Evolutionary conservation across 352 stramenopile genomes (phyloP).

Genomic region (Phytopythium cucurbitacearum): DNA sequence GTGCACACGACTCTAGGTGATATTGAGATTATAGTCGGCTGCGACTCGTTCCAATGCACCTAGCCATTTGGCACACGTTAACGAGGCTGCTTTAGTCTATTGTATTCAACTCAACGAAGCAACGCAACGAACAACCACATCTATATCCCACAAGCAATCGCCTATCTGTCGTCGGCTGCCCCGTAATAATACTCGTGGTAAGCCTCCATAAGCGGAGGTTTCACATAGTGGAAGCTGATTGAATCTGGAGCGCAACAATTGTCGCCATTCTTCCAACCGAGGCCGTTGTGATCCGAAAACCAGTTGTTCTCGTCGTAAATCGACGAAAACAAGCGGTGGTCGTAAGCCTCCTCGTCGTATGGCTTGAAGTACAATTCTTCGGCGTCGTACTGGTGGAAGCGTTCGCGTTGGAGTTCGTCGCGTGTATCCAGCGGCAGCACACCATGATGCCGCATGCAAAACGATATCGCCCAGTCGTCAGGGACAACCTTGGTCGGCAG

Average conservation of each 20-base stretch:
- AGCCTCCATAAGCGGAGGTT: conserved; percentile 77
- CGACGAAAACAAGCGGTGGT: conserved; percentile 66
- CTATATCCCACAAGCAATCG: no score
- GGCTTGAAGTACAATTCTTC: conserved; percentile 59
- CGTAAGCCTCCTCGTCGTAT: conserved; percentile 66
- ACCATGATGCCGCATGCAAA: conserved; percentile 77
- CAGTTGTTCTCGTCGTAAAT: conserved; percentile 88
- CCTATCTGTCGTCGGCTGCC: not conserved
- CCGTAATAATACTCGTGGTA: conserved; percentile 85
- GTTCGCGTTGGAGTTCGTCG: conserved; percentile 59
- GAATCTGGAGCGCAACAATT: conserved; percentile 73
- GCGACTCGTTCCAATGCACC: conserved; percentile 55
- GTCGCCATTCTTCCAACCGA: conserved; percentile 77
- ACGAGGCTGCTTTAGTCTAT: no score
- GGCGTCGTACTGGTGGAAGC: conserved; percentile 85
- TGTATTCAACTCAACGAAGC: no score
- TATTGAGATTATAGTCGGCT: conserved; percentile 67
- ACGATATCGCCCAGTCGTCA: conserved; percentile 86
- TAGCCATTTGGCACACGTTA: conserved; percentile 9
- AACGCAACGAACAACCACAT: no score
- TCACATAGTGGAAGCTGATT: conserved; percentile 86
- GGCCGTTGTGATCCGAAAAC: conserved; percentile 81
- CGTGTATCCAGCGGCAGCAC: conserved; percentile 71
- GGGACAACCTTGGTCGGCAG: conserved; percentile 64
- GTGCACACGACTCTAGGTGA: conserved; percentile 54